phyloP scores from a whole-genome alignment of 805 yeast genomes.

The Candida namnaoensis region DNA sequence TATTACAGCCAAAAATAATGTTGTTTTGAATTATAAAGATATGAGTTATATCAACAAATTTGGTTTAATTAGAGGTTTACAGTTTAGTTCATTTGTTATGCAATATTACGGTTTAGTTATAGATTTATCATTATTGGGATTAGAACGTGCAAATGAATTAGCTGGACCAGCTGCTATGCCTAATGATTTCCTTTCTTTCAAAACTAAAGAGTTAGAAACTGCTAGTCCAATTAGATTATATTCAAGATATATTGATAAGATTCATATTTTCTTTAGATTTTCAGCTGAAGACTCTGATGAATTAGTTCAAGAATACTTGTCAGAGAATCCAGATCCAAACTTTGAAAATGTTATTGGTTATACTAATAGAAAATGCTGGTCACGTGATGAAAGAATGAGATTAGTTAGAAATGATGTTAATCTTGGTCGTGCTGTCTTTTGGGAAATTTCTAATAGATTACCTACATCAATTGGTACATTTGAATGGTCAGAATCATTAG shows the following conservation, averaged over 20 bases:
- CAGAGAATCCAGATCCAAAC: slow-evolving; percentile 89
- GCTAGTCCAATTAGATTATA: slow-evolving; percentile 74
- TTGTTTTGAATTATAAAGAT: slow-evolving; percentile 77
- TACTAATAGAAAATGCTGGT: slow-evolving; percentile 91
- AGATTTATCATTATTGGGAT: slow-evolving; percentile 76
- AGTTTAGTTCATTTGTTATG: slow-evolving; percentile 80
- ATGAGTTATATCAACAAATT: slow-evolving; percentile 89
- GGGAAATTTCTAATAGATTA: slow-evolving; percentile 79
- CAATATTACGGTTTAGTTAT: slow-evolving; percentile 86
- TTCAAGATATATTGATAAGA: slow-evolving; percentile 73
- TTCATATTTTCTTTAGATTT: slow-evolving; percentile 74
- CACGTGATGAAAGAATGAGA: slow-evolving; percentile 85
- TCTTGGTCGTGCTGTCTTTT: slow-evolving; percentile 82
- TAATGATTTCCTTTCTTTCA: slow-evolving; percentile 71
- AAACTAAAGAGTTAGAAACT: slow-evolving; percentile 46
- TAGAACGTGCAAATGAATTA: slow-evolving; percentile 77
- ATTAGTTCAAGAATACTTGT: slow-evolving; percentile 62
- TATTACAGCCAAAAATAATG: slow-evolving; percentile 84
- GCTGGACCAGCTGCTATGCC: slow-evolving; percentile 74
- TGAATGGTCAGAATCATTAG: slow-evolving; percentile 73
- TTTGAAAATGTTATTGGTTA: slow-evolving; percentile 81
- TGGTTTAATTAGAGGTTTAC: slow-evolving; percentile 84
- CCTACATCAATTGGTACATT: slow-evolving; percentile 69
- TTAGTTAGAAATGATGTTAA: slow-evolving; percentile 86
- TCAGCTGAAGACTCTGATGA: slow-evolving; percentile 66